These are phyloP conservation scores for Peronospora belbahrii DNA, from an alignment of 352 stramenopile genomes.

Conservation along the genomic window DNA sequence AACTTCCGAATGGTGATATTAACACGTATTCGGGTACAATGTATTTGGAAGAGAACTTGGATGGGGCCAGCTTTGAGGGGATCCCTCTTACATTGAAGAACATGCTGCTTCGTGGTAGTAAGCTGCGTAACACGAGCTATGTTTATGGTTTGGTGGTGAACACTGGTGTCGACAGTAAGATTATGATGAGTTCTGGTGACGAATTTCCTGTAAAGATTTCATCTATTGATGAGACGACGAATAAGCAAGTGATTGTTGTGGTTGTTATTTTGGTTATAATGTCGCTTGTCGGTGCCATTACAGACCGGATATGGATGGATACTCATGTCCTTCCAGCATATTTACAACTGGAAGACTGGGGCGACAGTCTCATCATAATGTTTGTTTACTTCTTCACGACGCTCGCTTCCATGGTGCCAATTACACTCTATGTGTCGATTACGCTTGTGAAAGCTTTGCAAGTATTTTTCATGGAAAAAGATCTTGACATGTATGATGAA, in stretches of 20 bases:
- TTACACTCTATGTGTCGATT: constrained; percentile 85
- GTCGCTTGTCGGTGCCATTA: constrained; percentile 58
- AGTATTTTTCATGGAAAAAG: constrained; percentile 75
- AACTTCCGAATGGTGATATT: constrained; percentile 76
- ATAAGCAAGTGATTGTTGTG: constrained; percentile 78
- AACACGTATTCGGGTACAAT: constrained; percentile 71
- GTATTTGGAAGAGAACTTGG: constrained; percentile 49
- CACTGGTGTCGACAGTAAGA: constrained; percentile 88
- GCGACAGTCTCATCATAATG: constrained; percentile 40
- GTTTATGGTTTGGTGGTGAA: constrained; percentile 90
- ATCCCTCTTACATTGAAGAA: constrained; percentile 78
- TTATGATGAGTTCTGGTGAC: constrained; percentile 86
- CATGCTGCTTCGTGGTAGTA: constrained; percentile 85
- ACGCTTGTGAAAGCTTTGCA: constrained; percentile 88
- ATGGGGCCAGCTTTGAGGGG: constrained; percentile 26
- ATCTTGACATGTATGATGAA: constrained; percentile 82
- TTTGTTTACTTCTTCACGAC: constrained; percentile 86
- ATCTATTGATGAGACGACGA: constrained; percentile 82
- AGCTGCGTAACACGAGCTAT: constrained; percentile 85
- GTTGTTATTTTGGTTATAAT: constrained; percentile 65
- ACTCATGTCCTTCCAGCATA: constrained; percentile 30
- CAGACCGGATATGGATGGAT: constrained; percentile 49
- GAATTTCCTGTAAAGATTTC: constrained; percentile 79
- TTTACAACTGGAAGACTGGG: constrained; percentile 24
- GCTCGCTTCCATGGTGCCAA: constrained; percentile 78